Base-by-base conservation (phyloP, 306 rosid genomes). In the Betula pendula region DNA sequence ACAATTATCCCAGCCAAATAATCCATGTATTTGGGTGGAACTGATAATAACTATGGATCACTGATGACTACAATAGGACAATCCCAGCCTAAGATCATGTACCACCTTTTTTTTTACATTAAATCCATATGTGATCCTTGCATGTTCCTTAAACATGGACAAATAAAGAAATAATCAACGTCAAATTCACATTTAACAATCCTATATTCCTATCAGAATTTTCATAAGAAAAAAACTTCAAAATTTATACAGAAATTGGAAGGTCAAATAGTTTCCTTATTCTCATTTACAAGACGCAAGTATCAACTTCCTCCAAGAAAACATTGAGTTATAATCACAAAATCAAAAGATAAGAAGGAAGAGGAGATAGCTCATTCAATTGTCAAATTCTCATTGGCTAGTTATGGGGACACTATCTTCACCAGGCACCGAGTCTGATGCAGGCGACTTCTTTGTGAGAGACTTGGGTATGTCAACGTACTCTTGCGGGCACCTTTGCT, bases 401-500 rank as follows among this genome's bases (percentile, higher is more conserved):
- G 90, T 43, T 58, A 76, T 75, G 24, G 93, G 83, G 72, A 75
- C 77, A 77, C 27, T 75, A 42, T 90, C 97, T 65, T 88, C 96
- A 25, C 81, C 68, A 50, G 85, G 85, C 80, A 82, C 50, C 8
- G 93, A 78, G 53, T 92, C 96, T 2, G 82, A 38, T 63, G 86
- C 82, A 74, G 90, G 82, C 63, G 73, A 60, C 80, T 89, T 90
- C 82, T 90, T 95, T 2, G 82, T 38, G 16, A 95, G 89, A 77
- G 96, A 52, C 90, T 83, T 92, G 12, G 98, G 98, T 25, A 92
- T 85, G 88, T 88, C 96, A 71, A 95, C 3, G 45, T 79, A 58
- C 1, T 95, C 98, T 74, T 90, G 97, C 2, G 87, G 20, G 75
- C 94, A 89, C 20, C 98, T 96, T 75, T 95, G 99, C 75, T 88